Conservation (phyloP, 345 rosid species). For the Hypericum perforatum region DNA sequence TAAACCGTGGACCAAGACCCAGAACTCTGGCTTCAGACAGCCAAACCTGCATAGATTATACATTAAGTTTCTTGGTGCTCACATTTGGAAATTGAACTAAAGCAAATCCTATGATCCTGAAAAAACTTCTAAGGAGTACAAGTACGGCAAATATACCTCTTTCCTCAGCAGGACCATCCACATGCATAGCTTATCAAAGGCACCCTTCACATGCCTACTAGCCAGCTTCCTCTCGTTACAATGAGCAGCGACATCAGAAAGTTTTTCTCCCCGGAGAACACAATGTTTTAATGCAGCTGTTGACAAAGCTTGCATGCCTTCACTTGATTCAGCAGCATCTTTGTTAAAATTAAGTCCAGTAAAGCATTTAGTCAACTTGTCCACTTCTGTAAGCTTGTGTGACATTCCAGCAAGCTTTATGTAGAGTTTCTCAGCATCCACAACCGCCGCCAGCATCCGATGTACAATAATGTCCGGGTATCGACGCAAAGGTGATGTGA, state of each 20-base stretch:
- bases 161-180: constrained; percentile 69
- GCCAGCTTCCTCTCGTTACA: constrained; percentile 65
- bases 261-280: constrained; percentile 38
- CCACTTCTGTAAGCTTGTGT: constrained; percentile 7
- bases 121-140: neutral
- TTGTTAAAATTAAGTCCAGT: constrained; percentile 49
- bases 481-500: constrained; percentile 83
- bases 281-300: constrained; percentile 52
- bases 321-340: constrained; percentile 45
- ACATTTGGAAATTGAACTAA: neutral
- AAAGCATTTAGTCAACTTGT: constrained; percentile 29
- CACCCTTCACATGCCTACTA: constrained; percentile 66
- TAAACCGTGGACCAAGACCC: constrained; percentile 77
- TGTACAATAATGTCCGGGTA: constrained; percentile 88
- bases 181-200: constrained; percentile 69
- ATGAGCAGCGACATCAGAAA: constrained; percentile 48
- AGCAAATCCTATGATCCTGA: neutral
- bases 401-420: constrained; percentile 18
- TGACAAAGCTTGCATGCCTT: constrained; percentile 47
- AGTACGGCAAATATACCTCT: constrained; percentile 30
- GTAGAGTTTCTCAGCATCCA: constrained; percentile 62
- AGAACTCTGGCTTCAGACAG: constrained; percentile 72
- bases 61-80: too few species aligned
- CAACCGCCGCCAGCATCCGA: constrained; percentile 69
- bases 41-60: constrained; percentile 38